Evolutionary conservation across 2,329 filamentous ascomycete species (phyloP).

Genomic region (Aspergillus melleus): DNA sequence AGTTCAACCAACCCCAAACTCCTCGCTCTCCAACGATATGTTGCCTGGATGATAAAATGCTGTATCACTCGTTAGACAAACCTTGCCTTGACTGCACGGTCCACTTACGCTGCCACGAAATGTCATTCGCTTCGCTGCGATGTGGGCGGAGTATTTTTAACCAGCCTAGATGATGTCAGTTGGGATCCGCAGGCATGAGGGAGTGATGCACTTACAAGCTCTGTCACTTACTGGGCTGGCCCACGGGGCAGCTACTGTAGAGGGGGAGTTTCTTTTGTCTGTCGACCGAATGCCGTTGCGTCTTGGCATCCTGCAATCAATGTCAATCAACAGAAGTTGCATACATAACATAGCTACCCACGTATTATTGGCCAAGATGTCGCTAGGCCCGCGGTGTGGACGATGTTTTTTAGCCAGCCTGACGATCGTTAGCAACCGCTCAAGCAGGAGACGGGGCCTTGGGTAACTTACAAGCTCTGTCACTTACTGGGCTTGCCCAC

Average conservation of each 20-base stretch:
- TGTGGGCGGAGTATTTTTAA: neutral
- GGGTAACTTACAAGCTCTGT: constrained; percentile 17
- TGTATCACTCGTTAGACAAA: neutral
- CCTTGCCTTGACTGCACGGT: neutral
- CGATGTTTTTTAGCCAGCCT: constrained; percentile 19
- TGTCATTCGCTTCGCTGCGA: neutral
- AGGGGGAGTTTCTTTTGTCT: neutral
- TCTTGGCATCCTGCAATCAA: neutral
- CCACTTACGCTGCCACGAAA: neutral
- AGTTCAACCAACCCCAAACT: neutral
- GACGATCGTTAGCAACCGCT: neutral
- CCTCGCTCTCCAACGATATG: neutral
- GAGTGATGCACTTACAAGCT: constrained; percentile 16
- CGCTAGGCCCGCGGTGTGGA: neutral
- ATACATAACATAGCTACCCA: neutral
- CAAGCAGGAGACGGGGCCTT: neutral
- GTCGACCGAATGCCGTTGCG: neutral
- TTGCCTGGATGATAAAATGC: neutral
- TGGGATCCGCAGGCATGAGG: neutral
- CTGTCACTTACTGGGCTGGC: constrained; percentile 23
- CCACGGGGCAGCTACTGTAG: constrained; percentile 1
- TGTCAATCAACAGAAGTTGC: neutral
- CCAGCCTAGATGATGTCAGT: neutral
- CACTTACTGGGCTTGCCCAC: constrained; percentile 21
- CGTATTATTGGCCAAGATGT: too few relatives aligned